Evolutionary conservation across 306 rosid genomes (phyloP).

Genomic region (Myrica gale): DNA sequence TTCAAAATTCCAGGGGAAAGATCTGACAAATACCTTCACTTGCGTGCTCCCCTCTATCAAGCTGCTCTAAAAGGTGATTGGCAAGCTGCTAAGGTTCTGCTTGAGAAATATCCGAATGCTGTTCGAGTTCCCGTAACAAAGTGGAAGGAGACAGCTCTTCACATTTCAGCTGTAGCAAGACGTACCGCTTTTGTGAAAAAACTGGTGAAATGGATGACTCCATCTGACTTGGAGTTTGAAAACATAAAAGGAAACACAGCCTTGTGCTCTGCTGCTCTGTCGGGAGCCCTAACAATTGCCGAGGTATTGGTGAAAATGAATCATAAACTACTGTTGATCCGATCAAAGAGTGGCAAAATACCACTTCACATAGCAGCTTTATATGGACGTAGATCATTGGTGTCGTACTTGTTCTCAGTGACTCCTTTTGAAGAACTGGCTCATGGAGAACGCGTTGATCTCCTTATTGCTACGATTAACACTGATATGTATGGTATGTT

Average conservation of each 20-base stretch:
- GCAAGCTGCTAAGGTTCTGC: not conserved
- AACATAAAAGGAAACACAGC: not conserved
- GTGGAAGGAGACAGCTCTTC: not conserved
- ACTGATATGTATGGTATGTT: not conserved
- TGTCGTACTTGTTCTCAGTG: not conserved
- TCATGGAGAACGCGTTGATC: not conserved
- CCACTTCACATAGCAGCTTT: conserved; percentile 14
- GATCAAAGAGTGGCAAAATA: not conserved
- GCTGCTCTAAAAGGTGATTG: conserved; percentile 7
- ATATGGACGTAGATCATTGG: not conserved
- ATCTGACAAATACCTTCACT: not conserved
- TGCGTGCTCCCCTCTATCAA: not conserved
- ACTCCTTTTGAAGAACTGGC: not conserved
- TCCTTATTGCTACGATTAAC: not conserved
- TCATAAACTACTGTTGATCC: not conserved
- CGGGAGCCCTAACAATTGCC: not conserved
- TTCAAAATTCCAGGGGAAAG: too few species aligned
- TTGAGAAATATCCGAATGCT: not conserved
- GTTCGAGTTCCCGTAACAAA: not conserved
- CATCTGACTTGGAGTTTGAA: not conserved
- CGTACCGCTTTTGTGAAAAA: not conserved
- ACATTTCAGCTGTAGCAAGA: not conserved
- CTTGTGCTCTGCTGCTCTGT: not conserved
- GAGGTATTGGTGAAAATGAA: not conserved
- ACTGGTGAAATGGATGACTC: rapidly evolving